phyloP scores from a whole-genome alignment of 192 early-diverging fungal species.

The Coemansia javaensis region DNA sequence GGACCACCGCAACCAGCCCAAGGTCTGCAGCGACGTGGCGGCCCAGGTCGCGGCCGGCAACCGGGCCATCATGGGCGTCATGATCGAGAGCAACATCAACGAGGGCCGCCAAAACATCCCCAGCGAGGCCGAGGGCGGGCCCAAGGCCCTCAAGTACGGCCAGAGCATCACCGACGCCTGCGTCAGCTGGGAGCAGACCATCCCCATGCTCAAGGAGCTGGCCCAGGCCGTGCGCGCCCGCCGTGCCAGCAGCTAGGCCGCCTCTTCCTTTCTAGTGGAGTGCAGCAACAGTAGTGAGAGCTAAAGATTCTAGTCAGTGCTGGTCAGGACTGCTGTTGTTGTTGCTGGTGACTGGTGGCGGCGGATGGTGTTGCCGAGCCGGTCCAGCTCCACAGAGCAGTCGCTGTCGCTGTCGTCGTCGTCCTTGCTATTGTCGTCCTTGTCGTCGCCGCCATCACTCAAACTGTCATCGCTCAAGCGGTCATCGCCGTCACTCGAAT shows the following conservation, averaged over 20 bases:
- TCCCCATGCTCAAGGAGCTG: slow-evolving; percentile 69
- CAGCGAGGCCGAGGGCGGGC: slow-evolving; percentile 53
- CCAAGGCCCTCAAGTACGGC: slow-evolving; percentile 72
- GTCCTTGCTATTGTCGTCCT: slow-evolving; percentile 10
- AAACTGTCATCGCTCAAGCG: slow-evolving; percentile 7
- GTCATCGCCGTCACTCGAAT: slow-evolving; percentile 24
- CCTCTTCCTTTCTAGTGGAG: too few species aligned
- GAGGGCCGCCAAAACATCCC: slow-evolving; percentile 88
- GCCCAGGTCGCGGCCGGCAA: slow-evolving; percentile 71
- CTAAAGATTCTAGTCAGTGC: background rate
- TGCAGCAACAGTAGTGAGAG: background rate
- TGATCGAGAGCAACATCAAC: slow-evolving; percentile 89
- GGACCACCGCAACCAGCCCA: slow-evolving; percentile 81
- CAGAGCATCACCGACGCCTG: slow-evolving; percentile 93
- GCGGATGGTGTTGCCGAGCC: slow-evolving; percentile 38
- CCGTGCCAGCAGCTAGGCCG: slow-evolving; percentile 2
- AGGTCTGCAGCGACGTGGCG: slow-evolving; percentile 64
- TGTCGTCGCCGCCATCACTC: slow-evolving; percentile 7
- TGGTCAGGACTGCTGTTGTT: background rate
- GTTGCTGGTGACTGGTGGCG: slow-evolving; percentile 15
- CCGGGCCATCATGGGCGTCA: slow-evolving; percentile 70
- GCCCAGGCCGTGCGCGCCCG: slow-evolving; percentile 65
- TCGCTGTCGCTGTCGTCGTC: slow-evolving; percentile 26
- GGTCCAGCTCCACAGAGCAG: slow-evolving; percentile 37
- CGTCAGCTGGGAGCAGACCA: slow-evolving; percentile 79